Evolutionary conservation across 768 basidiomycete species (phyloP).

Genomic region (Paxillus involutus): DNA sequence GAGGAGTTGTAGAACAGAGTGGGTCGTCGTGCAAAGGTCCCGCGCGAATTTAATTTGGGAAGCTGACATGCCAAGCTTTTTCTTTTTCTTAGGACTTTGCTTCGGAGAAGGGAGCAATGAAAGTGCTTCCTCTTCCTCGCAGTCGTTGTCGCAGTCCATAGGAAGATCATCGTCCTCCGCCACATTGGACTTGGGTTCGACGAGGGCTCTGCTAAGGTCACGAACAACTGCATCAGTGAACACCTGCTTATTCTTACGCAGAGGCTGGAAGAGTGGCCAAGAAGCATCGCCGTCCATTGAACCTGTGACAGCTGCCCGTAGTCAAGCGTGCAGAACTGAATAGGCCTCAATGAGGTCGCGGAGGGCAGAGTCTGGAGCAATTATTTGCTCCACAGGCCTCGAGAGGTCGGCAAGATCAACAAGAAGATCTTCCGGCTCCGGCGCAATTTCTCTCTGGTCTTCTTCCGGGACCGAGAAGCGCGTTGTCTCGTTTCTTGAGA

Average conservation of each 20-base stretch:
- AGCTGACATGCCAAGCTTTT: constrained; percentile 69
- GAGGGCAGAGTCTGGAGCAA: constrained; percentile 46
- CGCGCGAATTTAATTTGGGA: constrained; percentile 78
- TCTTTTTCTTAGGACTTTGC: constrained; percentile 55
- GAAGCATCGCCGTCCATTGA: constrained; percentile 57
- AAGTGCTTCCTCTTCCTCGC: constrained; percentile 26
- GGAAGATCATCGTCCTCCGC: constrained; percentile 20
- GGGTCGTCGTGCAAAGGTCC: constrained; percentile 73
- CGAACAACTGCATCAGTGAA: constrained; percentile 62
- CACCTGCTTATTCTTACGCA: constrained; percentile 50
- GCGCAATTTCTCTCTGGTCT: constrained; percentile 61
- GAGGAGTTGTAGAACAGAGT: constrained; percentile 69
- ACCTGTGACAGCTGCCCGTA: constrained; percentile 45
- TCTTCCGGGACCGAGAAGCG: constrained; percentile 39
- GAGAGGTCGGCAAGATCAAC: constrained; percentile 62
- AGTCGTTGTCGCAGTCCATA: constrained; percentile 23
- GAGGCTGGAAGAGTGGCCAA: constrained; percentile 72
- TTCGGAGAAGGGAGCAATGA: constrained; percentile 64
- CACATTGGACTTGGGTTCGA: constrained; percentile 46
- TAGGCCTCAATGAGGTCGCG: constrained; percentile 73
- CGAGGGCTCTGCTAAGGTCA: constrained; percentile 64
- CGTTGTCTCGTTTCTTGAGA: constrained; percentile 52
- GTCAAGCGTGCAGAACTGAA: constrained; percentile 63
- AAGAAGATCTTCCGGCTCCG: constrained; percentile 74
- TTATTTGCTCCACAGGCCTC: constrained; percentile 61